Base-by-base conservation (phyloP, 2,329 filamentous ascomycete species). In the Triangularia verruculosa region DNA sequence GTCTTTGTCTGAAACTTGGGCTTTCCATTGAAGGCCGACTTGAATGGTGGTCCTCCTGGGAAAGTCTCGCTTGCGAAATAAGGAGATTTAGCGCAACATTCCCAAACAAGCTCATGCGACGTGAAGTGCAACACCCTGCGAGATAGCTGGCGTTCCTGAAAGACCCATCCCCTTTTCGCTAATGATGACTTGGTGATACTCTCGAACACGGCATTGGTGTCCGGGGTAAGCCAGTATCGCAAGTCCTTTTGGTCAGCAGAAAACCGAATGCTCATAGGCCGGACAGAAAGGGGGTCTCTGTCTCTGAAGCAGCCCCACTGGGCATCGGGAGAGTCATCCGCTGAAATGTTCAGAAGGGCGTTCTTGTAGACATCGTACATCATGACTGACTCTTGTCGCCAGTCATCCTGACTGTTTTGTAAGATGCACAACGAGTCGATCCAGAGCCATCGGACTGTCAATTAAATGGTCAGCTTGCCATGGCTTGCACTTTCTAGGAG, bases 341-440 rank as follows among this genome's bases (percentile, higher is more conserved):
- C 61, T 15, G 63, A 39, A n/a, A 64, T 62, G 12, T 59, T 64
- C 8, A 73, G 68, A 28, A 65, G 64, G 8, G 70, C 67, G 32
- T 69, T 62, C 8, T 59, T 54, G 59, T 74, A 74, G 9, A 73
- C 69, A 1, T 68, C 57, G 1, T 66, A 65, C 72, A 74, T 75
- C 55, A 64, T 65, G 15, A 65, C 62, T 0, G 70, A 66, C 55
- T 72, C 64, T 6, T 17, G n/a, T 3, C 57, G 59, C 68, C 70
- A 72, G 53, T 71, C 69, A 0, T 64, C 58, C 3, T 24, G 22
- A 8, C 68, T 63, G 27, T 72, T 69, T 47, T 76, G 73, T 24
- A 72, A 59, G 15, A 76, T 73, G 34, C 74, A 76, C 0, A 76
- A 59, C 25, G 70, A 69, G 65, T 75, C 73, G 25, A 75, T 72